Conservation (phyloP, 139 green algal genomes). For the Chlamydomonas asymmetrica region DNA sequence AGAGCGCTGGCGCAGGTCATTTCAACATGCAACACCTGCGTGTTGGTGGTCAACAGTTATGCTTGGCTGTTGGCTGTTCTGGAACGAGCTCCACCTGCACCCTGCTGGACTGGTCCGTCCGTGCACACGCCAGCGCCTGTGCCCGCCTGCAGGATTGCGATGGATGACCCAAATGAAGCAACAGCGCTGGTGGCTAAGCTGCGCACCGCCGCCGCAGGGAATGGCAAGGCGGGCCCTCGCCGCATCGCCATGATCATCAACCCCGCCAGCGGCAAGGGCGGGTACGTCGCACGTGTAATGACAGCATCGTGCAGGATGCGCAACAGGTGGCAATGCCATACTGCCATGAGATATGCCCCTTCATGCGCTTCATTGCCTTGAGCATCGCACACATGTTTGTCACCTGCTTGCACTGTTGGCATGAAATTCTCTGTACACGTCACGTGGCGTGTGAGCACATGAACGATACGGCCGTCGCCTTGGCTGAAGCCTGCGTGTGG, state of each 20-base stretch:
- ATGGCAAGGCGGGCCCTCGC: slow-evolving; percentile 7
- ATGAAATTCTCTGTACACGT: neutral
- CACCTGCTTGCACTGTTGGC: neutral
- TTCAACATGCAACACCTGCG: neutral
- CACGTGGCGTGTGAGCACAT: too few species aligned
- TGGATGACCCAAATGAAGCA: slow-evolving; percentile 12
- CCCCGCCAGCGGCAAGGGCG: slow-evolving; percentile 60
- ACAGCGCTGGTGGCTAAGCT: slow-evolving; percentile 22
- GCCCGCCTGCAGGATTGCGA: slow-evolving; percentile 34
- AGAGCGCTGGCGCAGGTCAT: too few species aligned
- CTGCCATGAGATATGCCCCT: neutral
- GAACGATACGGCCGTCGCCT: too few species aligned
- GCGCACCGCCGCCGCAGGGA: slow-evolving; percentile 22
- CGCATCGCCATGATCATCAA: slow-evolving; percentile 66
- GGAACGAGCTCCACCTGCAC: too few species aligned
- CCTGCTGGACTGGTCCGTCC: too few species aligned
- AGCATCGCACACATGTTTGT: too few species aligned
- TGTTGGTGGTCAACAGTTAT: neutral
- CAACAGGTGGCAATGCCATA: neutral
- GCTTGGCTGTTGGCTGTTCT: neutral
- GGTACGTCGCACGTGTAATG: slow-evolving; percentile 29
- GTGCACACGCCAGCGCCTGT: too few species aligned
- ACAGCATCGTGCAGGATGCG: neutral
- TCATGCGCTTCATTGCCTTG: neutral
- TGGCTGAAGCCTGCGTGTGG: too few species aligned